Percentiles rank a stretch among this genome's conserved stretches.
Evolutionary conservation across 83 land plant species (phyloP).

Genomic region (Thuja plicata): DNA sequence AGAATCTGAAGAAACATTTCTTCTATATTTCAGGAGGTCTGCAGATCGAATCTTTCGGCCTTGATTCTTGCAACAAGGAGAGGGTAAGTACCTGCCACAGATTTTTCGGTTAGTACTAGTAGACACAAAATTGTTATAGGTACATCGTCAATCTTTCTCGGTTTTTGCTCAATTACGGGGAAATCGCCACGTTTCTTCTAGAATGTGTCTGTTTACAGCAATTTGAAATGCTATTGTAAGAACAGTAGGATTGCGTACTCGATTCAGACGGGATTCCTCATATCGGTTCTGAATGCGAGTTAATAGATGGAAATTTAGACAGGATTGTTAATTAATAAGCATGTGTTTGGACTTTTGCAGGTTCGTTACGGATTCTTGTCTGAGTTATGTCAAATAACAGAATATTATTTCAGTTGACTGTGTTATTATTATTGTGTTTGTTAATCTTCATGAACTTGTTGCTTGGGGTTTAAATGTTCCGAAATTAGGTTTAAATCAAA

Average conservation of each 20-base stretch:
- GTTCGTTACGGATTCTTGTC: too few species aligned
- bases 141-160: neutral
- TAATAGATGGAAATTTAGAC: neutral
- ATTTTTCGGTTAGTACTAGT: too few species aligned
- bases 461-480: neutral
- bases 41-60: neutral
- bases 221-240: neutral
- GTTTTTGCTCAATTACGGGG: neutral
- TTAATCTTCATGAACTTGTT: too few species aligned
- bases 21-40: neutral
- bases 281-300: neutral
- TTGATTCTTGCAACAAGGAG: neutral
- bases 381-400: too few species aligned
- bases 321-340: neutral
- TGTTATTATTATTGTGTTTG: too few species aligned
- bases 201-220: neutral
- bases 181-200: neutral
- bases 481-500: neutral
- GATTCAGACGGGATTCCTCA: too few species aligned
- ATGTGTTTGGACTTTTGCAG: too few species aligned
- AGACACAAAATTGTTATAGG: neutral
- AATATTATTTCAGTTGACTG: too few species aligned
- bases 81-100: neutral
- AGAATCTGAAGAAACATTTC: neutral
- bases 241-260: neutral